Conservation (phyloP, 495 filamentous ascomycete species). For the Hypoxylon rickii region DNA sequence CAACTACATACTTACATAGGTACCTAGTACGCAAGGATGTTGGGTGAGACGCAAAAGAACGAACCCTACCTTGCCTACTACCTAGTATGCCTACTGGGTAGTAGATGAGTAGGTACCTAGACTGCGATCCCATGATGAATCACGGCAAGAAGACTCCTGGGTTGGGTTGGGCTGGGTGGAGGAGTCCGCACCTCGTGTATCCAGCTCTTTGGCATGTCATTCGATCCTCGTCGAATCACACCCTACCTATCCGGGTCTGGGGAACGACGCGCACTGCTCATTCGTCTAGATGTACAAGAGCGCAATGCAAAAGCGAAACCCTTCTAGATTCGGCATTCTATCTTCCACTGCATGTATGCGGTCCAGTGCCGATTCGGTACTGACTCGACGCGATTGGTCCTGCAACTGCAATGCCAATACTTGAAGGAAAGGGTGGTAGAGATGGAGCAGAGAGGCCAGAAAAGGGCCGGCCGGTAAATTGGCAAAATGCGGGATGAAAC, state of each 20-base stretch:
- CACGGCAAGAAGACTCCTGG: slow-evolving; percentile 1
- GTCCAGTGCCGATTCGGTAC: not conserved
- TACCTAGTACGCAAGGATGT: too few species aligned
- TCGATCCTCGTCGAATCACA: slow-evolving; percentile 8
- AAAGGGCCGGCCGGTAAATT: slow-evolving; percentile 34
- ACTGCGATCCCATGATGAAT: slow-evolving; percentile 9
- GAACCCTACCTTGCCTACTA: too few species aligned
- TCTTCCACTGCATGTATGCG: slow-evolving; percentile 20
- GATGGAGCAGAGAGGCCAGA: slow-evolving; percentile 15
- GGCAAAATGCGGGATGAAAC: slow-evolving; percentile 35
- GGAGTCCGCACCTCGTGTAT: too few species aligned
- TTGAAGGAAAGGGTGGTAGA: not conserved
- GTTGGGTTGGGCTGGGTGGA: not conserved
- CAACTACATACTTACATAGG: too few species aligned
- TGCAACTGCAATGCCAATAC: not conserved
- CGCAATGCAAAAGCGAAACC: not conserved
- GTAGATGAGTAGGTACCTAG: slow-evolving; percentile 7
- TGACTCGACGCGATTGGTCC: slow-evolving; percentile 10
- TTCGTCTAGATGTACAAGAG: slow-evolving; percentile 1
- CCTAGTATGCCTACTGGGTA: too few species aligned
- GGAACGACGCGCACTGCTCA: slow-evolving; percentile 1
- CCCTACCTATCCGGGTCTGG: slow-evolving; percentile 17
- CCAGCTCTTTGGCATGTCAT: slow-evolving; percentile 6
- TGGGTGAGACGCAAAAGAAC: too few species aligned
- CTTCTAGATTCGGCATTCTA: slow-evolving; percentile 22